Evolutionary conservation across 2,329 filamentous ascomycete genomes (phyloP).

Genomic region (Verticillium dahliae): DNA sequence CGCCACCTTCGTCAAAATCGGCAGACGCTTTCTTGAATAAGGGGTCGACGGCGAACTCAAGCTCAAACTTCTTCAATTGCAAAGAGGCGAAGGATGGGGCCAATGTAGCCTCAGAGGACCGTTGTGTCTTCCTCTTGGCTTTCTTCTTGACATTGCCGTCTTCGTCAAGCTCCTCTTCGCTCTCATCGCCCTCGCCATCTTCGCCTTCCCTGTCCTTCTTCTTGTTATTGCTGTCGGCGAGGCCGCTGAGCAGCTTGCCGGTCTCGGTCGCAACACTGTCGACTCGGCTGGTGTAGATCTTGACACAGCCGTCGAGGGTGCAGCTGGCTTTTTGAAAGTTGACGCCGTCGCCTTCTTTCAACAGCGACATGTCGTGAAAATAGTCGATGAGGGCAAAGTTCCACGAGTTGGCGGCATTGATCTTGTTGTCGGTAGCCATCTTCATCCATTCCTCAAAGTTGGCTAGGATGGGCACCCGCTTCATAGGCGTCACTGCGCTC

Average conservation of each 20-base stretch:
- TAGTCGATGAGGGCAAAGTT: constrained; percentile 99
- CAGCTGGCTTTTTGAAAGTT: constrained; percentile 99
- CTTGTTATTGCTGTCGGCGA: constrained; percentile 79
- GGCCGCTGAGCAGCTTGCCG: constrained; percentile 84
- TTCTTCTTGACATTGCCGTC: constrained; percentile 55
- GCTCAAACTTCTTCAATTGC: constrained; percentile 93
- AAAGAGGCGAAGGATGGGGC: constrained; percentile 81
- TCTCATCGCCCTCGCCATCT: constrained; percentile 62
- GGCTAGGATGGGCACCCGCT: constrained; percentile 87
- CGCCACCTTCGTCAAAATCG: constrained; percentile 96
- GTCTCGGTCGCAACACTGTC: constrained; percentile 98
- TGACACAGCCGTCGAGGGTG: constrained; percentile 95
- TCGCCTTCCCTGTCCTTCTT: constrained; percentile 61
- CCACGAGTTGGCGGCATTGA: constrained; percentile 97
- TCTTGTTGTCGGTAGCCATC: constrained; percentile 99
- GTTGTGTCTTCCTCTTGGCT: constrained; percentile 68
- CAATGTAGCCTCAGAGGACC: constrained; percentile 88
- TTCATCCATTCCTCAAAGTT: constrained; percentile 99
- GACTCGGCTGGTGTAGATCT: constrained; percentile 97
- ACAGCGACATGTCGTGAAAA: constrained; percentile 96
- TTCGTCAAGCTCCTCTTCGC: constrained; percentile 56
- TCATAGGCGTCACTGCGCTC: constrained; percentile 84
- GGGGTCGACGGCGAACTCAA: constrained; percentile 94
- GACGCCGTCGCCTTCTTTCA: constrained; percentile 93
- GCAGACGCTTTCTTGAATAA: constrained; percentile 99